Base-by-base conservation (phyloP, 305 asterid species). In the Fraxinus xanthoxyloides region DNA sequence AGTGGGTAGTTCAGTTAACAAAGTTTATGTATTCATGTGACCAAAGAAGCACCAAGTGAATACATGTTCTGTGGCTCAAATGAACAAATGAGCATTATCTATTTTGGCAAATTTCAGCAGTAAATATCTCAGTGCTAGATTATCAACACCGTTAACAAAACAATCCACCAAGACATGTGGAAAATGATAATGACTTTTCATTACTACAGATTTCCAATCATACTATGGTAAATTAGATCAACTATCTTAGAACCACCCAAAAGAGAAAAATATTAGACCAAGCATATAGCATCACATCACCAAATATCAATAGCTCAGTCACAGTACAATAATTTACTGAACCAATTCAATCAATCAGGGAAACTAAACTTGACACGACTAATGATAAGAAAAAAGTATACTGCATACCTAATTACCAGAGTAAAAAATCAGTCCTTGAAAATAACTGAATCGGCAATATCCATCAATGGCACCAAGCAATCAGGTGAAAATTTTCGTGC, bases 401-500 rank as follows among this genome's bases (percentile, higher is more conserved):
- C 84, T 79, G 63, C 32, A 31, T 79, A 83, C 89, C 82, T 46
- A 88, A 91, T 86, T 31, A 80, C 83, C 85, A 81, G 82, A 82
- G 51, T 80, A 36, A 81, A 79, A 79, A 76, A 17, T 89, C 86
- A 92, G 86, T 92, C 95, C 87, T 86, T 90, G 84, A 94, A 91
- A 79, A 92, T 89, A 82, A 92, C 94, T 0, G 94, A 86, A 79
- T 89, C 90, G 1, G 98, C 97, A 40, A 94, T 90, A 36, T 88
- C 90, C 95, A 94, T 87, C 90, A 94, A 86, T 0, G 89, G 92
- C 0, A 78, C 75, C 92, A 94, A 85, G 93, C 96, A 89, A 89
- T 92, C 98, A 0, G 97, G 91, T 8, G 98, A 92, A 85, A 94
- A 93, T 63, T 93, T 94, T 80, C 98, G 82, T 0, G 97, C 96